Base-by-base conservation (phyloP, 768 basidiomycete species). In the Mycena galopus region DNA sequence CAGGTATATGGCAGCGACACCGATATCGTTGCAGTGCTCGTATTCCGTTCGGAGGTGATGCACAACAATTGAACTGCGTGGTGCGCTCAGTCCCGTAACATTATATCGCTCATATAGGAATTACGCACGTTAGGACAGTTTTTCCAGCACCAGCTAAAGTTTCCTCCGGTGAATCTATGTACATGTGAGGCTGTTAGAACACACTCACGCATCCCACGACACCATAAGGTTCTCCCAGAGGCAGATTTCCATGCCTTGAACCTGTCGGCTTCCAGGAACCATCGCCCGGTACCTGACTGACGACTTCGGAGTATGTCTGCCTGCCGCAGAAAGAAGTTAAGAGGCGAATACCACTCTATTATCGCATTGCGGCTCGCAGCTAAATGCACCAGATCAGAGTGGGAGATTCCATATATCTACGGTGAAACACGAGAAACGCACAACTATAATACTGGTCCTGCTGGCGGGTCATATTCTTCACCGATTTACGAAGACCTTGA, bases 121-220 rank as follows among this genome's bases (percentile, higher is more conserved):
- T 2, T 3, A 39, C 55, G 33, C 29, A 67, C 65, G 23, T 33
- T 12, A 67, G 65, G 1, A 67, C 55, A 44, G 65, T 67, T 47
- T 67, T 67, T 30, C 65, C 65, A 9, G 65, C 65, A 42, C 65
- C 65, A 7, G 65, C 65, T 67, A 19, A n/a, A n/a, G n/a, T n/a
- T 56, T 32, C 21, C 21, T 35, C 25, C 35, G 33, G n/a, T n/a
- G n/a, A n/a, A n/a, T n/a, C n/a, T n/a, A n/a, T n/a, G n/a, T n/a
- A n/a, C n/a, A n/a, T n/a, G n/a, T n/a, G n/a, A n/a, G n/a, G n/a
- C n/a, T n/a, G n/a, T n/a, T n/a, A n/a, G n/a, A n/a, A 33, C 23
- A 21, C 29, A 67, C 65, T 14, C n/a, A 67, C 65, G 65, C 42
- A 67, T 67, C 9, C 65, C 65, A 27, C 27, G 55, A 57, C 65